These are phyloP conservation scores for Starmerella scarabaei DNA, from an alignment of 805 yeast genomes.

Conservation along the genomic window DNA sequence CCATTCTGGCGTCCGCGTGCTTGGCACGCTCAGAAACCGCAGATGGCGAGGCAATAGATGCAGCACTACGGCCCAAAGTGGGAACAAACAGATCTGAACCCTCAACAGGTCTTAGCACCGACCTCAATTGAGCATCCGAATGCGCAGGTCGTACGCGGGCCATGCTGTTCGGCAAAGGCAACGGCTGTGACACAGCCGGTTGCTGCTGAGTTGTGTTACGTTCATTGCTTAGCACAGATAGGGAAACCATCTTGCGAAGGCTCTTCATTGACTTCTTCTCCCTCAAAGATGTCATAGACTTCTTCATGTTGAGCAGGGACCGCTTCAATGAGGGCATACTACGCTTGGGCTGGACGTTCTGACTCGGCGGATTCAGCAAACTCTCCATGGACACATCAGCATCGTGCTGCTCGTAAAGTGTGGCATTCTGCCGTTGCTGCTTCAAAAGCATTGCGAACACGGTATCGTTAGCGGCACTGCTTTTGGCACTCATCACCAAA, in stretches of 20 bases:
- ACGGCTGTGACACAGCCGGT: too few species aligned
- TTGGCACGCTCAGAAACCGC: too few species aligned
- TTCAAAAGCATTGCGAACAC: conserved; percentile 80
- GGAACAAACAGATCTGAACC: too few species aligned
- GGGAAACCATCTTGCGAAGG: conserved; percentile 13
- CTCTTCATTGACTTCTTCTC: conserved; percentile 15
- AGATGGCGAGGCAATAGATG: too few species aligned
- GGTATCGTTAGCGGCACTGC: conserved; percentile 77
- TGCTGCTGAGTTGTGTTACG: too few species aligned
- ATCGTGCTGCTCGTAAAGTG: conserved; percentile 7
- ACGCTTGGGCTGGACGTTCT: conserved; percentile 4
- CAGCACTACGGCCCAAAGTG: too few species aligned
- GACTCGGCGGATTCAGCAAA: conserved; percentile 12
- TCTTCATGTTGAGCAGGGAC: conserved; percentile 15
- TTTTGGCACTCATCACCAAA: conserved; percentile 88
- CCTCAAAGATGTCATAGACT: conserved; percentile 14
- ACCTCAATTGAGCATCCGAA: too few species aligned
- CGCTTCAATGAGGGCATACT: conserved; percentile 11
- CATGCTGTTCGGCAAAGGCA: too few species aligned
- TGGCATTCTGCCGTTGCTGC: conserved; percentile 34
- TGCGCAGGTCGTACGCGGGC: too few species aligned
- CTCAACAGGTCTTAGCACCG: too few species aligned
- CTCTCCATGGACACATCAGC: conserved; percentile 15
- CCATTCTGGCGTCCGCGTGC: too few species aligned
- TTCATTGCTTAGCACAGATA: too few species aligned